Conservation (phyloP, 2,329 filamentous ascomycete genomes). For the Neofusicoccum laricinum region DNA sequence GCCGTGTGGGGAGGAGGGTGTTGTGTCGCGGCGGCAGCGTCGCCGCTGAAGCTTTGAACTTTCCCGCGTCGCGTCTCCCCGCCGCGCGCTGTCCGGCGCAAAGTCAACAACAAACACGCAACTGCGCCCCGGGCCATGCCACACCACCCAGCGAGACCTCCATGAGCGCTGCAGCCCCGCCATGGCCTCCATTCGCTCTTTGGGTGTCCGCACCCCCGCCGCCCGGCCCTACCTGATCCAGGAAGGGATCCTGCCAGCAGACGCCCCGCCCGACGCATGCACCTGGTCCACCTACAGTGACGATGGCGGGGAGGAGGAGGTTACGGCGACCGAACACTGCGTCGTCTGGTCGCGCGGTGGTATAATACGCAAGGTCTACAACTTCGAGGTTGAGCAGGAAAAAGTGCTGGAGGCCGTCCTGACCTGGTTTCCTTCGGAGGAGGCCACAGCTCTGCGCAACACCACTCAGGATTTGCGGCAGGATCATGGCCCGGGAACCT, state of each 20-base stretch:
- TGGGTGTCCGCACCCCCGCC: slow-evolving; percentile 85
- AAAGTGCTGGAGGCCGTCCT: slow-evolving; percentile 81
- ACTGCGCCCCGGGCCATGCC: slow-evolving; percentile 5
- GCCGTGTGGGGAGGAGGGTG: slow-evolving; percentile 10
- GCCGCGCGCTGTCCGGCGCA: slow-evolving; percentile 13
- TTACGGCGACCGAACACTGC: slow-evolving; percentile 70
- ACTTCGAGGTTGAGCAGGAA: slow-evolving; percentile 83
- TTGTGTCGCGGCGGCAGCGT: slow-evolving; percentile 9
- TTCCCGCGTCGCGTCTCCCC: slow-evolving; percentile 17
- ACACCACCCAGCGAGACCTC: slow-evolving; percentile 19
- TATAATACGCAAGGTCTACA: slow-evolving; percentile 80
- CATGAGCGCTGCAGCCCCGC: slow-evolving; percentile 31
- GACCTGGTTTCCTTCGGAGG: slow-evolving; percentile 67
- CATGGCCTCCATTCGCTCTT: slow-evolving; percentile 89
- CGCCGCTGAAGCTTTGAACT: slow-evolving; percentile 15
- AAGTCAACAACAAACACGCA: slow-evolving; percentile 13
- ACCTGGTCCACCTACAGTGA: slow-evolving; percentile 66
- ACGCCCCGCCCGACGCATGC: slow-evolving; percentile 66
- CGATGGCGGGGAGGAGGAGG: slow-evolving; percentile 54
- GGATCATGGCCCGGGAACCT: slow-evolving; percentile 2
- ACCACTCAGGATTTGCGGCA: not conserved
- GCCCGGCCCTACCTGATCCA: slow-evolving; percentile 79
- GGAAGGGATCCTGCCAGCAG: slow-evolving; percentile 70
- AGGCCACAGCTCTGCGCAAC: slow-evolving; percentile 15
- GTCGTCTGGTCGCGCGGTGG: slow-evolving; percentile 89